Base-by-base conservation (phyloP, 2,329 filamentous ascomycete genomes). In the Pseudocercospora macadamiae region DNA sequence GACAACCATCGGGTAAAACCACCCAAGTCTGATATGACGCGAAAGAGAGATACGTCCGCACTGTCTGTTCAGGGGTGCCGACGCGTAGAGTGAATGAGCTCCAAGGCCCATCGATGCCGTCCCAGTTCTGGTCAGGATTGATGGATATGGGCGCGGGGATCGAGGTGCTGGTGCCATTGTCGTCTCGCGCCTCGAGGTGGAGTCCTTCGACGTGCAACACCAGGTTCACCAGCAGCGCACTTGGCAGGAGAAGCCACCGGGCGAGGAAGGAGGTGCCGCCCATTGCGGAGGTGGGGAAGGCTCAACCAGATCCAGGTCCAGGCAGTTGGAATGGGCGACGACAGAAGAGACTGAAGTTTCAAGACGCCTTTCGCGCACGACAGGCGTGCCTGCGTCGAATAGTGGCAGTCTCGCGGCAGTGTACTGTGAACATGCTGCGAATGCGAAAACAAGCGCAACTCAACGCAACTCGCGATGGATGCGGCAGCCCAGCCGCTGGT, bases 11-110 rank as follows among this genome's bases (percentile, higher is more conserved):
- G 1, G 81, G 76, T 53, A 86, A 80, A 36, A 91, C 77, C 2
- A 85, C 82, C 88, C 88, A 91, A 42, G 88, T 86, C 72, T 91
- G 88, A 32, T 89, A 89, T 39, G 87, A 80, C 10, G 83, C 81
- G 4, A 88, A 91, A 68, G 87, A 90, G 52, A 87, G 80, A 10
- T 84, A 76, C 51, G 86, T 80, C 64, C 83, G 81, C 30, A 86
- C 76, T 55, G 76, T 74, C 68, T 85, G 82, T 21, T 73, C 71
- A 12, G 84, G 82, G 6, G 74, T 77, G 51, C 86, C 86, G 18
- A 83, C 79, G 66, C 77, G 82, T 60, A 92, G 78, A 10, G 78
- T 79, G 64, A 90, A 85, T 5, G 87, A 84, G 14, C 88, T 91
- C 89, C 89, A 93, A 62, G 81, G 81, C 8, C 88, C 88, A 70